phyloP scores from a whole-genome alignment of 2,329 filamentous ascomycete species.

The Fusarium sp. region DNA sequence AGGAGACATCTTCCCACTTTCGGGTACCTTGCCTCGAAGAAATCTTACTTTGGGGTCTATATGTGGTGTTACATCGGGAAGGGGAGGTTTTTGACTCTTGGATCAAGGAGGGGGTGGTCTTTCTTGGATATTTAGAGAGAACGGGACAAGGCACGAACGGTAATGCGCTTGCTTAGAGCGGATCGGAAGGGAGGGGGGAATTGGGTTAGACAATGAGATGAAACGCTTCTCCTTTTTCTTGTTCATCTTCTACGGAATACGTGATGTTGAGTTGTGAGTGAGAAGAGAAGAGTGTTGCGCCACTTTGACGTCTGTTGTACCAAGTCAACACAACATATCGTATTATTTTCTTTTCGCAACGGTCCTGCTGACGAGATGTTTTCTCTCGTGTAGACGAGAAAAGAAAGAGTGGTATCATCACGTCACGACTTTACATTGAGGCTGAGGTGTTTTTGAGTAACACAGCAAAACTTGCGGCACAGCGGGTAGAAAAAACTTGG shows the following conservation, averaged over 20 bases:
- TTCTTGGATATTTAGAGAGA: slow-evolving; percentile 20
- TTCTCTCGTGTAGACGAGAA: neutral
- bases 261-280: no score
- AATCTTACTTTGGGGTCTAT: slow-evolving; percentile 28
- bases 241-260: no score
- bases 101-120: slow-evolving; percentile 1
- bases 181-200: neutral
- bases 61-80: slow-evolving; percentile 42
- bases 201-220: slow-evolving; percentile 30
- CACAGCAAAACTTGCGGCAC: neutral
- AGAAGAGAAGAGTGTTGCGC: neutral
- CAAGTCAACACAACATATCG: slow-evolving; percentile 31
- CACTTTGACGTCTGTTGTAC: slow-evolving; percentile 40
- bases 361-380: slow-evolving; percentile 1
- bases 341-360: slow-evolving; percentile 25
- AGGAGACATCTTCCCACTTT: slow-evolving; percentile 14
- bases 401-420: slow-evolving; percentile 6
- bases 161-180: neutral
- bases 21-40: slow-evolving; percentile 34
- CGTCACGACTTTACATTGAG: neutral
- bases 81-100: slow-evolving; percentile 3
- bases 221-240: slow-evolving; percentile 30
- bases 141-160: neutral
- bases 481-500: neutral
- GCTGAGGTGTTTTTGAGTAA: neutral